A percentile compares a stretch with the other conserved stretches of the same genome.
These are phyloP conservation scores for Blastobotrys illinoisensis DNA, from an alignment of 1,139 yeast species.

Conservation along the genomic window DNA sequence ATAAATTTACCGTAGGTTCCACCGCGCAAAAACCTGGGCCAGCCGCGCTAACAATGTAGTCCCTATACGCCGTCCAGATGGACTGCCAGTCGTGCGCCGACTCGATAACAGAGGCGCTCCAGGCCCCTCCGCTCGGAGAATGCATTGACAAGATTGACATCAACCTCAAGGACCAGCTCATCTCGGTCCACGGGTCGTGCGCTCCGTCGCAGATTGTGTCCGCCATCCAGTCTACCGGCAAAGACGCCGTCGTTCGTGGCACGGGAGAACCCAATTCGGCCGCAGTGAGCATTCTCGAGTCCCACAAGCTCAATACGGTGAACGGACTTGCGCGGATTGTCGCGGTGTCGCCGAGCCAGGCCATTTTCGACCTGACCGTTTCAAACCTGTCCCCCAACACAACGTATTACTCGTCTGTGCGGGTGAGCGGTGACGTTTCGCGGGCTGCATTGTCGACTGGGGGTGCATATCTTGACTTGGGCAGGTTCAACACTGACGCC, in stretches of 20 bases:
- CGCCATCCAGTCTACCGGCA: constrained; percentile 66
- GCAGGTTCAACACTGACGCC: constrained; percentile 39
- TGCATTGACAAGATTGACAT: constrained; percentile 47
- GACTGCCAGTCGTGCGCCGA: constrained; percentile 67
- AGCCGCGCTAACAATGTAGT: not conserved
- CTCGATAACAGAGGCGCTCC: constrained; percentile 50
- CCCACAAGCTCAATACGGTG: constrained; percentile 58
- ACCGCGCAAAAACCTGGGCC: not conserved
- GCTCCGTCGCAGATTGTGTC: constrained; percentile 67
- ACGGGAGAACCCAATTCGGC: constrained; percentile 85
- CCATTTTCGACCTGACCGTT: constrained; percentile 70
- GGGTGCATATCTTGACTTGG: constrained; percentile 37
- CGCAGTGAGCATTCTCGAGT: constrained; percentile 84
- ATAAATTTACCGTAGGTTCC: not conserved
- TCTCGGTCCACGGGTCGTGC: constrained; percentile 55
- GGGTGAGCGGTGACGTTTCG: constrained; percentile 70
- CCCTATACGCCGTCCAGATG: constrained; percentile 49
- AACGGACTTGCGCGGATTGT: constrained; percentile 86
- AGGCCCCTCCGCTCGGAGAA: constrained; percentile 35
- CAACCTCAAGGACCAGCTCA: constrained; percentile 52
- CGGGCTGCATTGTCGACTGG: constrained; percentile 73
- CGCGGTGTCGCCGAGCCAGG: constrained; percentile 46
- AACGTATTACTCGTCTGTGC: constrained; percentile 61
- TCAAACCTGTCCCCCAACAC: constrained; percentile 57
- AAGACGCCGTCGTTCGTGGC: constrained; percentile 88